Evolutionary conservation across 306 rosid species (phyloP), one percentile per base, ranked within the genome.

Genomic region (Vigna nakashimae): DNA sequence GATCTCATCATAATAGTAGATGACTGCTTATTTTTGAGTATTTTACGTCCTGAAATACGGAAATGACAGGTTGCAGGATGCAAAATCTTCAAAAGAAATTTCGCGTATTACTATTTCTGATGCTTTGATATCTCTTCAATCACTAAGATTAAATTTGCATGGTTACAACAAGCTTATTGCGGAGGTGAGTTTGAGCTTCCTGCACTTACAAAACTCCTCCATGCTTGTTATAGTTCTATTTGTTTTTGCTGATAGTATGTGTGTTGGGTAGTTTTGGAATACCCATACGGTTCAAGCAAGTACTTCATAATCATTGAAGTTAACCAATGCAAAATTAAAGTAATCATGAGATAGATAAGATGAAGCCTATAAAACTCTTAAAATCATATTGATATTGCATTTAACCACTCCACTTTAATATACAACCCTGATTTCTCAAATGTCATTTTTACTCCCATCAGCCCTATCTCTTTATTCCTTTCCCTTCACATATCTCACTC

Each of bases 91-190:
- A 42, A 79, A 82, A 86, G 87, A 83, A 69, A 74, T 90, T 60
- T 85, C 92, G 57, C 52, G 80, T 36, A 66, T 88, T 48, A 42
- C 69, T 20, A 73, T 86, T 51, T 72, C 90, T 56, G 86, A 87
- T 80, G 90, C 96, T 34, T 75, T 85, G 72, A 77, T 71, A 79
- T 89, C 90, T 75, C 89, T 91, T 70, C 79, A 30, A 77, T 52
- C 81, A 73, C 87, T 93, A 68, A 86, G 89, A 79, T 87, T 87
- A 78, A 90, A 88, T 64, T 77, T 93, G 82, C 96, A 91, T 81
- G 80, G 88, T 20, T 89, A 83, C 88, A 93, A 91, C 82, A 88
- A 74, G 87, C 82, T 75, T 22, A 82, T 89, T 79, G 97, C 98
- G 65, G 92, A 91, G 89, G 98, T 93, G 77, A 87, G 89, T 85